phyloP scores from a whole-genome alignment of 768 basidiomycete genomes.

The Tylopilus rubrobrunneus region DNA sequence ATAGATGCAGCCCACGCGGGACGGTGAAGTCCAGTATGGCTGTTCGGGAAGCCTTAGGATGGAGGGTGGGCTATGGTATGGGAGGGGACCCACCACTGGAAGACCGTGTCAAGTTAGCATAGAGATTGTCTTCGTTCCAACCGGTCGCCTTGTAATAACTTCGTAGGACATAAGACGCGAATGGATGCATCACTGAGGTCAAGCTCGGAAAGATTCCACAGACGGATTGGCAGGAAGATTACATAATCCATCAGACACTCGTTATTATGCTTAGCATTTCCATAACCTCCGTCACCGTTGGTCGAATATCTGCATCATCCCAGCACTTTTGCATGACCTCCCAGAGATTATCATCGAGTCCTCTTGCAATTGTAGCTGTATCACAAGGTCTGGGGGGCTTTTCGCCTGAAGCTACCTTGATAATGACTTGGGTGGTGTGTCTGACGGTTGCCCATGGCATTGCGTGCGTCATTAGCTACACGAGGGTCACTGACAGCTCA shows the following conservation, averaged over 20 bases:
- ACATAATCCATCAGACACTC: conserved; percentile 7
- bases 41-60: conserved; percentile 27
- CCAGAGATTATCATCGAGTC: conserved; percentile 47
- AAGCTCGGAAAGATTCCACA: too few species aligned
- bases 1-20: conserved; percentile 75
- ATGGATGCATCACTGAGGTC: conserved; percentile 63
- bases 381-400: conserved; percentile 41
- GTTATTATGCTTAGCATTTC: conserved; percentile 9
- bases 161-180: conserved; percentile 82
- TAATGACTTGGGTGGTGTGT: conserved; percentile 50
- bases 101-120: conserved; percentile 83
- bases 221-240: conserved; percentile 1
- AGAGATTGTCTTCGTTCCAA: conserved; percentile 97
- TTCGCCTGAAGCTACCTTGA: conserved; percentile 39
- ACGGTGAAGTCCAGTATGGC: conserved; percentile 91
- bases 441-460: conserved; percentile 49
- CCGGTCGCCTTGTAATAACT: conserved; percentile 90
- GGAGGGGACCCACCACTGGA: conserved; percentile 62
- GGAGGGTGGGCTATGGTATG: neutral
- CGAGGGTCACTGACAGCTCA: neutral
- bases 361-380: conserved; percentile 33
- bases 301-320: conserved; percentile 36
- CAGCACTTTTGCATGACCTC: conserved; percentile 41
- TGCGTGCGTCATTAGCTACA: conserved; percentile 51
- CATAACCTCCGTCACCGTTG: conserved; percentile 37